A percentile compares a stretch with the other conserved stretches of the same genome.
These are phyloP conservation scores for Aphanoascus verrucosus DNA, from an alignment of 2,329 filamentous ascomycete species.

Conservation along the genomic window DNA sequence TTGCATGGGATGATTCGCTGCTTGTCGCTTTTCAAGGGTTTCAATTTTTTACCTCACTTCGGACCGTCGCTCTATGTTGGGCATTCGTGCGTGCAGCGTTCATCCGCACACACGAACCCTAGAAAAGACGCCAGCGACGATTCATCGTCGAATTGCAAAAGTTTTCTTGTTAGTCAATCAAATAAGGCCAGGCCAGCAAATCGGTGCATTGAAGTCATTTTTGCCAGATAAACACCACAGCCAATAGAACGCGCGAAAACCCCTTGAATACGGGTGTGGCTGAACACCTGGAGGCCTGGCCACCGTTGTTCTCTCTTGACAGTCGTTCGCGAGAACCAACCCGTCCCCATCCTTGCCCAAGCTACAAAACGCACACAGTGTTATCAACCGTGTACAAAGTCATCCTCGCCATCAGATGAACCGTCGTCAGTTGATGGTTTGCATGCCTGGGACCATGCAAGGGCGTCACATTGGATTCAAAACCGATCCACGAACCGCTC, in stretches of 20 bases:
- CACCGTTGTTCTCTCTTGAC: background rate
- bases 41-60: background rate
- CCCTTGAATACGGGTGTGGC: background rate
- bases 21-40: constrained; percentile 18
- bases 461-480: constrained; percentile 7
- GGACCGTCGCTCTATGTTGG: constrained; percentile 25
- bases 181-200: background rate
- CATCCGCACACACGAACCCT: constrained; percentile 13
- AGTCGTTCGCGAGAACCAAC: no score
- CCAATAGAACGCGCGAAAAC: background rate
- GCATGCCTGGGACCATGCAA: constrained; percentile 4
- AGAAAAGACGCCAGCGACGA: background rate
- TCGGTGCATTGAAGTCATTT: background rate
- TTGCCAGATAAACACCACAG: background rate
- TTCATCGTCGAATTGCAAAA: background rate
- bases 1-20: constrained; percentile 25
- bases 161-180: background rate
- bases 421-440: background rate
- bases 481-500: constrained; percentile 8
- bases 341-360: background rate
- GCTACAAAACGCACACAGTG: background rate
- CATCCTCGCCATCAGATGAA: background rate
- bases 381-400: background rate
- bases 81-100: constrained; percentile 33
- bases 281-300: background rate